These are phyloP conservation scores for Pseudozyma pruni DNA, from an alignment of 1,284 basidiomycete genomes.

Conservation along the genomic window DNA sequence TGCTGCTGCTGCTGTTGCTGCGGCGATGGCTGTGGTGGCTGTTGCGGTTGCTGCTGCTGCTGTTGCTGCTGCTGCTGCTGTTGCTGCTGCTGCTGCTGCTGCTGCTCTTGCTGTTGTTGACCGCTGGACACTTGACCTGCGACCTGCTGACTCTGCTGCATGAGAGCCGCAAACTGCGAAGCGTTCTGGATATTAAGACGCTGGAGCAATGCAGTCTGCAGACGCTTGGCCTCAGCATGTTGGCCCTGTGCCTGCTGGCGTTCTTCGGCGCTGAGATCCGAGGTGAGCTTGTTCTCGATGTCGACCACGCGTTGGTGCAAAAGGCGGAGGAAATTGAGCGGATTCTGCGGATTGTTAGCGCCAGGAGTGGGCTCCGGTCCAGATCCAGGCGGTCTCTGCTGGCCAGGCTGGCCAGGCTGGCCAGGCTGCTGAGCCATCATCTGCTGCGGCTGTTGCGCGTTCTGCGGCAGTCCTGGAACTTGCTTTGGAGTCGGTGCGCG, in stretches of 20 bases:
- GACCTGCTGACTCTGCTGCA: conserved; percentile 37
- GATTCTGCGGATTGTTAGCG: conserved; percentile 35
- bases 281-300: conserved; percentile 53
- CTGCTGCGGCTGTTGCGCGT: conserved; percentile 27
- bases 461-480: conserved; percentile 20
- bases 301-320: conserved; percentile 57
- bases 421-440: conserved; percentile 32
- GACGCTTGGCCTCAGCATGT: conserved; percentile 44
- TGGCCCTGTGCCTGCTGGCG: conserved; percentile 47
- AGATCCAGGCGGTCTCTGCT: conserved; percentile 22
- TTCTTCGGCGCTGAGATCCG: conserved; percentile 44
- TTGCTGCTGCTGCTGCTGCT: conserved; percentile 13
- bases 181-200: conserved; percentile 48
- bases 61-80: conserved; percentile 16
- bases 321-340: conserved; percentile 52
- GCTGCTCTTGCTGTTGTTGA: conserved; percentile 18
- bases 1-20: conserved; percentile 28
- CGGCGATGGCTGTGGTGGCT: conserved; percentile 7
- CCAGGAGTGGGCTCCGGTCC: conserved; percentile 18
- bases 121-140: conserved; percentile 18
- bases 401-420: conserved; percentile 31
- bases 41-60: conserved; percentile 6
- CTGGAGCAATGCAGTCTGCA: conserved; percentile 47
- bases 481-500: conserved; percentile 25
- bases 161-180: conserved; percentile 33